phyloP scores from a whole-genome alignment of 768 basidiomycete species.

The Pleurotus eryngii region DNA sequence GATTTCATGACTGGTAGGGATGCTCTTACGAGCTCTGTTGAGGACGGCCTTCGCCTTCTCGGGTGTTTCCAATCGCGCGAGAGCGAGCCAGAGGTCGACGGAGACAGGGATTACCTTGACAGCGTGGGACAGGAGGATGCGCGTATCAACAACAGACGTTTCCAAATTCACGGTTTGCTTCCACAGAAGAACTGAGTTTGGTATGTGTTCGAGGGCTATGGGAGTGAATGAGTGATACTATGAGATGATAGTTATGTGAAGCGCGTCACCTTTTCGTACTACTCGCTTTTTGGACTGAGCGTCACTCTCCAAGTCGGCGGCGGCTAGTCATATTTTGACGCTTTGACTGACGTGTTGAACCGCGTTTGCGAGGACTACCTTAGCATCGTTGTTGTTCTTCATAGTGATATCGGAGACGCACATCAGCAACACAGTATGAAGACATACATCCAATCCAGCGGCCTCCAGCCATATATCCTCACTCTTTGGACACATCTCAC shows the following conservation, averaged over 20 bases:
- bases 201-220: constrained; percentile 92
- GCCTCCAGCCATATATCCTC: constrained; percentile 99
- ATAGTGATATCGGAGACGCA: neutral
- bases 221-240: neutral
- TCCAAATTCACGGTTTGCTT: constrained; percentile 98
- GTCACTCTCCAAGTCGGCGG: constrained; percentile 86
- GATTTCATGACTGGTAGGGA: constrained; percentile 96
- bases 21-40: constrained; percentile 91
- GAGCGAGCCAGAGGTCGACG: constrained; percentile 96
- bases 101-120: constrained; percentile 96
- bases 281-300: constrained; percentile 86
- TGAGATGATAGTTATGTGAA: neutral
- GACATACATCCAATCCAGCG: constrained; percentile 82
- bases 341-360: constrained; percentile 93
- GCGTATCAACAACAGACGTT: constrained; percentile 81
- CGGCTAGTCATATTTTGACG: constrained; percentile 95
- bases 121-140: constrained; percentile 87
- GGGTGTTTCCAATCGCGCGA: constrained; percentile 94
- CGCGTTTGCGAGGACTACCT: constrained; percentile 89
- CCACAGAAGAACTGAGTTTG: constrained; percentile 96
- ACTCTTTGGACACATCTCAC: constrained; percentile 93
- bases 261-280: constrained; percentile 73
- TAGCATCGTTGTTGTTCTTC: constrained; percentile 89
- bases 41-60: constrained; percentile 89
- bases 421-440: neutral